Evolutionary conservation across 176 grass and related monocot species (phyloP), one percentile per base, ranked within the genome.

Genomic region (Saccharum spontaneum): DNA sequence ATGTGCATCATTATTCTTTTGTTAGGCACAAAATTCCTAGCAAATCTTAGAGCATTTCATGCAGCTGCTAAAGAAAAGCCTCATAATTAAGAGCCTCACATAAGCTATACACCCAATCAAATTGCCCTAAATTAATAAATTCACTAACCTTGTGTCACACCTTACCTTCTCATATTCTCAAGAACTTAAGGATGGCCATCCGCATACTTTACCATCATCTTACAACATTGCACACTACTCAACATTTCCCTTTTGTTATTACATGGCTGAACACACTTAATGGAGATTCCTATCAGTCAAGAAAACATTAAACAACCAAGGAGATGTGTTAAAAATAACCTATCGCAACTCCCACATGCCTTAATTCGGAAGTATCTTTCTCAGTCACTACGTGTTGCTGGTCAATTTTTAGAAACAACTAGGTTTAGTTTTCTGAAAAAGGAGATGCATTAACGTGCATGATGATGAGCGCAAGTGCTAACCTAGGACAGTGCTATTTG

Each of bases 341-440:
- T 50, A 91, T 91, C 86, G 74, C 73, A 50, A 45, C 79, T 80
- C 73, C 67, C 48, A 71, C 76, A 83, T 92, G 87, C 73, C 80
- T 80, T 75, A 73, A 71, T 37, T 64, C 24, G 87, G 84, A 80
- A 89, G 86, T 70, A 77, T 86, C 75, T 39, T 86, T 89, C 23
- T 75, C 69, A 26, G 65, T 63, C 84, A 89, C 87, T 76, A 84
- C 63, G 4, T 38, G 10, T 59, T 89, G 87, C 63, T 55, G 76
- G 87, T 49, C 76, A 75, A 41, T 75, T 80, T 44, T 87, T 77
- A 60, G 87, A 13, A 81, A 76, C 75, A 72, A 37, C 62, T 54
- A 76, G 43, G 52, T 76, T 39, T n/a, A 4, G 44, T 75, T 70
- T 85, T 85, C 63, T 55, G 6, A 50, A 86, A 86, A 85, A 92